These are phyloP conservation scores for Daldinia eschscholtzii DNA, from an alignment of 2,329 filamentous ascomycete species.

Conservation along the genomic window DNA sequence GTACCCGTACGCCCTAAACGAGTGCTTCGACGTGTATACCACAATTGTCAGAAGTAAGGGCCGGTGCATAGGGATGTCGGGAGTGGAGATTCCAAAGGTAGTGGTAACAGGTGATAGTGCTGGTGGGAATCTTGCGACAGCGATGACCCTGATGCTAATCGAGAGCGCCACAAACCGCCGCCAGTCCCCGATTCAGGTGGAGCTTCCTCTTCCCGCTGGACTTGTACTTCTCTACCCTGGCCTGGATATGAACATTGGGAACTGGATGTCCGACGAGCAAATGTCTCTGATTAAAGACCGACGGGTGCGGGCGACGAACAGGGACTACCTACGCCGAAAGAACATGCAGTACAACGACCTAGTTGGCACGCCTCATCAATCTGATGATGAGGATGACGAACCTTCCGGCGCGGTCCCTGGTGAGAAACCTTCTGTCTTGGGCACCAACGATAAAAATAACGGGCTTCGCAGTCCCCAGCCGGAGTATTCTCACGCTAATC, in stretches of 20 bases:
- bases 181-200: constrained; percentile 66
- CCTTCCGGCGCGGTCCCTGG: constrained; percentile 51
- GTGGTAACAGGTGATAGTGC: constrained; percentile 85
- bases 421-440: constrained; percentile 38
- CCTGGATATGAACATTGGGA: constrained; percentile 96
- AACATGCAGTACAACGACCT: constrained; percentile 88
- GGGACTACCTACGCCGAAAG: constrained; percentile 83
- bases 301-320: constrained; percentile 81
- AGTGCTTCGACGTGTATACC: constrained; percentile 88
- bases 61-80: constrained; percentile 80
- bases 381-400: constrained; percentile 76
- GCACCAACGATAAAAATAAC: constrained; percentile 33
- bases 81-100: constrained; percentile 73
- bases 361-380: constrained; percentile 84
- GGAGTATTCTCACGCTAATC: constrained; percentile 64
- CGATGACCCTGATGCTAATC: constrained; percentile 88
- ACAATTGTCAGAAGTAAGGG: constrained; percentile 79
- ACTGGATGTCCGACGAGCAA: constrained; percentile 99
- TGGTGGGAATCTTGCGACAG: constrained; percentile 83
- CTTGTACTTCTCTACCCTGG: constrained; percentile 89
- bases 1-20: constrained; percentile 87
- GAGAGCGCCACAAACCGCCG: constrained; percentile 75
- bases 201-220: constrained; percentile 81
- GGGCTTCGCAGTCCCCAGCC: constrained; percentile 58
- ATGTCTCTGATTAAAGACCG: constrained; percentile 93